phyloP scores from a whole-genome alignment of 345 rosid species.

The Pistacia atlantica region DNA sequence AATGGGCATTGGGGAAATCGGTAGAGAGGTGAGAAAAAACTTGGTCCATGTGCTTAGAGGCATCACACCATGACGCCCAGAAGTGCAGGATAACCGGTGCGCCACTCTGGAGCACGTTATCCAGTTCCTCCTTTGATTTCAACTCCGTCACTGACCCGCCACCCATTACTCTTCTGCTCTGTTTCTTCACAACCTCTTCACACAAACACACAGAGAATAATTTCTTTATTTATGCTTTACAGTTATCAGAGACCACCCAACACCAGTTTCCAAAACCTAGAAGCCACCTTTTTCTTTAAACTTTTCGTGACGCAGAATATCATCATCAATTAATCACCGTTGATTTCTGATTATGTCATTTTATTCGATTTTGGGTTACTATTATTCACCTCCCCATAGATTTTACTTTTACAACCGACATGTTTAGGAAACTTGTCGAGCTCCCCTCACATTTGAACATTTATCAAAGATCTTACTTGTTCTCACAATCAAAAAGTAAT shows the following conservation, averaged over 20 bases:
- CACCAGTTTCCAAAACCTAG: neutral
- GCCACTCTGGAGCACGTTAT: constrained; percentile 50
- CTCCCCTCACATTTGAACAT: too few relatives aligned
- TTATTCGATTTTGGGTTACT: too few relatives aligned
- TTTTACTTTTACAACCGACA: too few relatives aligned
- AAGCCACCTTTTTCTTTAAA: neutral
- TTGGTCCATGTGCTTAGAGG: constrained; percentile 99
- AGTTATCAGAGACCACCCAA: neutral
- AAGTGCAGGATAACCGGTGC: constrained; percentile 71
- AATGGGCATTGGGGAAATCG: constrained; percentile 82
- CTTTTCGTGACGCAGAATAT: neutral
- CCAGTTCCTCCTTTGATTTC: constrained; percentile 78
- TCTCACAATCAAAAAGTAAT: too few relatives aligned
- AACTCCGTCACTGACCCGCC: constrained; percentile 88
- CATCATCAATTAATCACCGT: constrained; percentile 7
- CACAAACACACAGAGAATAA: neutral
- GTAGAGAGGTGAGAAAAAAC: constrained; percentile 88
- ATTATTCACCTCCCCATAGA: too few relatives aligned
- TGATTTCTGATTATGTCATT: neutral
- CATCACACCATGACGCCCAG: constrained; percentile 99
- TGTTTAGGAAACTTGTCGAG: too few relatives aligned
- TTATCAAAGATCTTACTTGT: too few relatives aligned
- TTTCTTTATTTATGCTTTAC: neutral
- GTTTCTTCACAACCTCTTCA: neutral
- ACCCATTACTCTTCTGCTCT: neutral